Percentiles rank a stretch among this genome's conserved stretches.
Conservation (phyloP, 805 yeast genomes). For the Ogataea ganodermae region DNA sequence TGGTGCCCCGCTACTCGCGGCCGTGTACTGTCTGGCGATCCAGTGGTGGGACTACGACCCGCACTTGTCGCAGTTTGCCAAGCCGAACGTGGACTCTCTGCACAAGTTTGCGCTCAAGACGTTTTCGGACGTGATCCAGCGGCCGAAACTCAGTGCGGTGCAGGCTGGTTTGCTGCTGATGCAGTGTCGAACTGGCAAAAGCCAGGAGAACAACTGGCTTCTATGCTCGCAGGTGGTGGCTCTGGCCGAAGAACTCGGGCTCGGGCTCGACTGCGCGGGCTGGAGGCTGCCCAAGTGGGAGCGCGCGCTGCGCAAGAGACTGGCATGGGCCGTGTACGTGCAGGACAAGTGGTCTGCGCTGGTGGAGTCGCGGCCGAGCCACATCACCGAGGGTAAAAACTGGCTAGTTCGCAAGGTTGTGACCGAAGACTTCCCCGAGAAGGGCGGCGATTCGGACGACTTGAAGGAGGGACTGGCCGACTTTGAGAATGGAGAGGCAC, state of each 20-base stretch:
- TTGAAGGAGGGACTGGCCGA: constrained; percentile 63
- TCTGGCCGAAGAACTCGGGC: constrained; percentile 84
- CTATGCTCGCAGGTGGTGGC: constrained; percentile 85
- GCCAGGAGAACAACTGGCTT: constrained; percentile 73
- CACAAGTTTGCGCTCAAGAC: constrained; percentile 67
- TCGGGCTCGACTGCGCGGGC: constrained; percentile 84
- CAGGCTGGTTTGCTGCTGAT: constrained; percentile 83
- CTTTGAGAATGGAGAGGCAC: constrained; percentile 65
- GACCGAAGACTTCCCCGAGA: constrained; percentile 79
- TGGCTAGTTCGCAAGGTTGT: constrained; percentile 76
- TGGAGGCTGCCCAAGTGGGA: constrained; percentile 98
- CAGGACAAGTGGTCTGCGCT: constrained; percentile 92
- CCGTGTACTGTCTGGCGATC: constrained; percentile 84
- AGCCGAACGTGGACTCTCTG: constrained; percentile 74
- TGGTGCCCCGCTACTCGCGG: constrained; percentile 87
- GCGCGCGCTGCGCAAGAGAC: constrained; percentile 77
- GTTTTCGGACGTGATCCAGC: constrained; percentile 70
- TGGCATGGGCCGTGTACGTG: constrained; percentile 94
- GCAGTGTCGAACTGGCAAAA: constrained; percentile 54
- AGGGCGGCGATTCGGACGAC: constrained; percentile 39
- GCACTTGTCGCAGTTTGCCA: constrained; percentile 68
- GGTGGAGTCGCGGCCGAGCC: constrained; percentile 83
- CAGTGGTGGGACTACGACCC: constrained; percentile 96
- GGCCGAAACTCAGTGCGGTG: constrained; percentile 89
- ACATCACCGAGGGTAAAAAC: constrained; percentile 65